Evolutionary conservation across 1,139 yeast species (phyloP).

Genomic region (Candida albicans): DNA sequence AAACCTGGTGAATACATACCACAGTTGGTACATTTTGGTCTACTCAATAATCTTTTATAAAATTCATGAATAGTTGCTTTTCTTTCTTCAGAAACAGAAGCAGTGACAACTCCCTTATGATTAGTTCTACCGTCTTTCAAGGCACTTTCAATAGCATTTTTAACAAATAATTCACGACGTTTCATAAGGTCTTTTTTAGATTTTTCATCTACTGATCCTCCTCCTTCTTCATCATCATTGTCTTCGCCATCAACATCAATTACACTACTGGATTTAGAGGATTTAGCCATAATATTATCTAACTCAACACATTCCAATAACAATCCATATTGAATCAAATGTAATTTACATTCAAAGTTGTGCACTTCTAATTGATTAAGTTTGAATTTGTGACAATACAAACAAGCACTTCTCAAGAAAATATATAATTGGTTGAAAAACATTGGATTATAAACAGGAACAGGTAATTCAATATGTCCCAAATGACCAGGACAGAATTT

Average conservation of each 20-base stretch:
- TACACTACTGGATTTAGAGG: slow-evolving; percentile 30
- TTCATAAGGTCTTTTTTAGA: slow-evolving; percentile 50
- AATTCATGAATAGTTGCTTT: slow-evolving; percentile 73
- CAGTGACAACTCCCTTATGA: slow-evolving; percentile 69
- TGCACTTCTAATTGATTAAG: slow-evolving; percentile 69
- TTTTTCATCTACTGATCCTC: slow-evolving; percentile 30
- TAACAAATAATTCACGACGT: slow-evolving; percentile 71
- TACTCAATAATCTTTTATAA: slow-evolving; percentile 66
- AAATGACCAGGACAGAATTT: slow-evolving; percentile 97
- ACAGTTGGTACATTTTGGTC: slow-evolving; percentile 94
- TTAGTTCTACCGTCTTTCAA: slow-evolving; percentile 73
- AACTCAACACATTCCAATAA: slow-evolving; percentile 73
- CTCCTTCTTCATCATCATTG: slow-evolving; percentile 33
- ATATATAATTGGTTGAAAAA: slow-evolving; percentile 90
- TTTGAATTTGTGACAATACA: slow-evolving; percentile 86
- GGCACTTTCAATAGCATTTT: slow-evolving; percentile 69
- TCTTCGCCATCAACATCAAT: slow-evolving; percentile 37
- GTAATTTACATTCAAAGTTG: slow-evolving; percentile 73
- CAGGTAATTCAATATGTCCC: slow-evolving; percentile 96
- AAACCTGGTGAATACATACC: slow-evolving; percentile 91
- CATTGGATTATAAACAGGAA: slow-evolving; percentile 92
- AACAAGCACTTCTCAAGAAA: slow-evolving; percentile 80
- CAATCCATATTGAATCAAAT: slow-evolving; percentile 84
- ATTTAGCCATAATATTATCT: slow-evolving; percentile 55
- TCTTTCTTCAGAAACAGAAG: slow-evolving; percentile 86